phyloP scores from a whole-genome alignment of 495 filamentous ascomycete genomes.

The Penicillium taxi region DNA sequence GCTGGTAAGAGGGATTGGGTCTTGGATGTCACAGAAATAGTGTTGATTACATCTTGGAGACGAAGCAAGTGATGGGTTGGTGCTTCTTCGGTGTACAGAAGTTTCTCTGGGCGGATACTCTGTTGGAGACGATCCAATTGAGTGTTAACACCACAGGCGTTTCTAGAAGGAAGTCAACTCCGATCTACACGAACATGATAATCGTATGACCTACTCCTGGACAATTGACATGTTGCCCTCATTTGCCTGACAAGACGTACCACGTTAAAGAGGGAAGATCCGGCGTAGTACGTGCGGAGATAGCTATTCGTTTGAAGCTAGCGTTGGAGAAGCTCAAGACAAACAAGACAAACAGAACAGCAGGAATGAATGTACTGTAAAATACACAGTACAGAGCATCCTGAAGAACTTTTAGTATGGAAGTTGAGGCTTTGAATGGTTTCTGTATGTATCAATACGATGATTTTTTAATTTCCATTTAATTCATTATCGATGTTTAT shows the following conservation, averaged over 20 bases:
- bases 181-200: neutral
- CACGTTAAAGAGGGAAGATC: no score
- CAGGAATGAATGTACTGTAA: no score
- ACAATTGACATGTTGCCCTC: constrained; percentile 19
- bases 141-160: constrained; percentile 67
- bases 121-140: constrained; percentile 68
- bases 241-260: no score
- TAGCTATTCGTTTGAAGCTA: constrained; percentile 1
- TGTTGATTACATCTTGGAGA: constrained; percentile 57
- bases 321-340: constrained; percentile 13
- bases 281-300: neutral
- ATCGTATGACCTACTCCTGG: constrained; percentile 14
- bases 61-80: constrained; percentile 15
- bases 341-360: constrained; percentile 11
- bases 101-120: constrained; percentile 11
- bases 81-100: constrained; percentile 17
- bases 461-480: no score
- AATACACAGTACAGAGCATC: no score
- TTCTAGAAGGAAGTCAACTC: no score
- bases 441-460: no score
- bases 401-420: no score
- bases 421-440: no score
- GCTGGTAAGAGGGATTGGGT: constrained; percentile 45
- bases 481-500: no score
- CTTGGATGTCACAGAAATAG: constrained; percentile 57